A percentile compares a stretch with the other conserved stretches of the same genome.
These are phyloP conservation scores for Gryganskiella cystojenkinii DNA, from an alignment of 192 early-diverging fungal species.

Conservation along the genomic window DNA sequence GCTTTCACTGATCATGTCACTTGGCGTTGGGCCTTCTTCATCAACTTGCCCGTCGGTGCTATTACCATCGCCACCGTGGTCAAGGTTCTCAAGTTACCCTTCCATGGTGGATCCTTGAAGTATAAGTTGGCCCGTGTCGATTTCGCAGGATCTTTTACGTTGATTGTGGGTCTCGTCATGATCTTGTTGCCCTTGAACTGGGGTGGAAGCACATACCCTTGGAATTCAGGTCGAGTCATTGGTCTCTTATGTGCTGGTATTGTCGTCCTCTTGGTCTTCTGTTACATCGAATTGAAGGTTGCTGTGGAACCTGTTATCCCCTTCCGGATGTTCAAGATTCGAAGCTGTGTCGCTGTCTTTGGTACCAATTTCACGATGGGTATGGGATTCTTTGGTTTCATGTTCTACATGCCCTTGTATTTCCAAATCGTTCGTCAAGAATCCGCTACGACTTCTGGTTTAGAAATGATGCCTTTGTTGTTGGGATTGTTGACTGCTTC, in stretches of 20 bases:
- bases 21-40: conserved; percentile 75
- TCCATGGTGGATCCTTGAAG: conserved; percentile 48
- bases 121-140: conserved; percentile 74
- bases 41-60: conserved; percentile 83
- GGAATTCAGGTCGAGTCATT: conserved; percentile 69
- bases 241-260: conserved; percentile 66
- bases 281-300: conserved; percentile 69
- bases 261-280: conserved; percentile 60
- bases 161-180: conserved; percentile 62
- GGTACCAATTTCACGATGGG: conserved; percentile 45
- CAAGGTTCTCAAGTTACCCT: conserved; percentile 66
- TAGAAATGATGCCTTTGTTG: conserved; percentile 82
- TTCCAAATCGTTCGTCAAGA: conserved; percentile 59
- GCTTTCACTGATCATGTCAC: conserved; percentile 57
- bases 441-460: conserved; percentile 71
- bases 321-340: conserved; percentile 60
- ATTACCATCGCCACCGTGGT: conserved; percentile 52
- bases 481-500: conserved; percentile 68
- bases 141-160: conserved; percentile 63
- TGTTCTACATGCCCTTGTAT: conserved; percentile 65
- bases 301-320: conserved; percentile 64
- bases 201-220: conserved; percentile 75
- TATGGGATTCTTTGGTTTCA: conserved; percentile 56
- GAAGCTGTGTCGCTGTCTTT: conserved; percentile 55
- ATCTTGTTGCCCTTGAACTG: conserved; percentile 78